Base-by-base conservation (phyloP, 257 asterid species). In the Nicotiana benthamiana region DNA sequence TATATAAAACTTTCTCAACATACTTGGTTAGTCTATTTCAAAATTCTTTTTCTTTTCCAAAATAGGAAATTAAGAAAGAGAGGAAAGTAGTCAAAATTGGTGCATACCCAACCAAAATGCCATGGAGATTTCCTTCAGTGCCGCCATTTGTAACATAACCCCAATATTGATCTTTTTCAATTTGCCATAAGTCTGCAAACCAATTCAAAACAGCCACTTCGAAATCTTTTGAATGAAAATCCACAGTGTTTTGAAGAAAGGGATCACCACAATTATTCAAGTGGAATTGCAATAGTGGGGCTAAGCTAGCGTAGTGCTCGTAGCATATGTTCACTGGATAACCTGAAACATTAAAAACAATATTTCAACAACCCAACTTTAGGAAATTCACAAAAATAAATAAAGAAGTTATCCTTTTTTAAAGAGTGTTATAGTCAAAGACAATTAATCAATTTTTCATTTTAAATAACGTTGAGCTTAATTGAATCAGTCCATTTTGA, bases 221-320 rank as follows among this genome's bases (percentile, higher is more conserved):
- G 64, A 81, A 84, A 51, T 81, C 80, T 51, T 80, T 84, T 61
- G 87, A 84, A 82, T 77, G 84, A 1, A 81, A 61, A 75, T 76
- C 83, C 13, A 26, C 77, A 1, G 76, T 81, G 51, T 59, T 72
- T 18, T 82, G 80, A 8, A 52, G 79, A 78, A 84, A 84, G 1
- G 87, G 87, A 60, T 84, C 87, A 17, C 87, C 87, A 68, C 75
- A 68, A 76, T 84, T 84, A 80, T 84, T 84, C 40, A 84, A 76
- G 28, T 82, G 82, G 18, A 77, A 84, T 17, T 70, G 60, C 46
- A 81, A 60, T 9, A 84, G 75, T 60, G 82, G 84, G 16, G 80
- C 80, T 26, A 84, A 81, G 61, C 7, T 56, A 1, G 75, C 84
- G 52, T 67, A 48, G 24, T 83, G 75, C 22, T 75, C 84, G 54